These are phyloP conservation scores for Colletotrichum theobromicola DNA, from an alignment of 2,329 filamentous ascomycete genomes.

Conservation along the genomic window DNA sequence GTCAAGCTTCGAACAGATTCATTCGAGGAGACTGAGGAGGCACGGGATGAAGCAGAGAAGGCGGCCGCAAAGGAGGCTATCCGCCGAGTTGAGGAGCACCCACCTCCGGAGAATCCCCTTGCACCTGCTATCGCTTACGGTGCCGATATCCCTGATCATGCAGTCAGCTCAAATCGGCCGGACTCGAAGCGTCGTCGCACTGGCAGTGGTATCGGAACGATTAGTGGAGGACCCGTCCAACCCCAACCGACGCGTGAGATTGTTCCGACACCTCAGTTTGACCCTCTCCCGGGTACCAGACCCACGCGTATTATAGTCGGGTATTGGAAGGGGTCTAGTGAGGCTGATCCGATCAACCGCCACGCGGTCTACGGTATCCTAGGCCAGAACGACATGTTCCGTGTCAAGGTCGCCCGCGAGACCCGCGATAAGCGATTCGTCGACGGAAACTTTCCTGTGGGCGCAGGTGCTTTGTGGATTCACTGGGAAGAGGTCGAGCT, in stretches of 20 bases:
- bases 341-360: conserved; percentile 51
- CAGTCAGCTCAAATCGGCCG: conserved; percentile 34
- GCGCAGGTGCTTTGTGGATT: conserved; percentile 67
- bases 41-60: conserved; percentile 41
- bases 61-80: conserved; percentile 53
- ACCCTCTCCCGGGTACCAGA: conserved; percentile 56
- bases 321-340: conserved; percentile 62
- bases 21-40: conserved; percentile 40
- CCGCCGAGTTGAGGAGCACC: conserved; percentile 46
- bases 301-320: conserved; percentile 65
- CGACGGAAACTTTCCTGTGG: conserved; percentile 64
- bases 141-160: conserved; percentile 49
- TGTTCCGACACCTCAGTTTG: conserved; percentile 26
- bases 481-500: conserved; percentile 66
- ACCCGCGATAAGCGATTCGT: conserved; percentile 65
- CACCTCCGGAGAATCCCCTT: conserved; percentile 46
- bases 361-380: conserved; percentile 69
- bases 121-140: conserved; percentile 58
- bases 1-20: conserved; percentile 57
- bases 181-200: conserved; percentile 55
- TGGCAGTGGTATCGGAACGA: conserved; percentile 39
- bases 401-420: conserved; percentile 65
- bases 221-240: conserved; percentile 29
- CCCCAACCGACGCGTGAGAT: conserved; percentile 2
- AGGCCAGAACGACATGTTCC: conserved; percentile 68